Percentiles rank a stretch among this genome's conserved stretches.
phyloP scores from a whole-genome alignment of 768 basidiomycete genomes.

The Trametes cingulata region DNA sequence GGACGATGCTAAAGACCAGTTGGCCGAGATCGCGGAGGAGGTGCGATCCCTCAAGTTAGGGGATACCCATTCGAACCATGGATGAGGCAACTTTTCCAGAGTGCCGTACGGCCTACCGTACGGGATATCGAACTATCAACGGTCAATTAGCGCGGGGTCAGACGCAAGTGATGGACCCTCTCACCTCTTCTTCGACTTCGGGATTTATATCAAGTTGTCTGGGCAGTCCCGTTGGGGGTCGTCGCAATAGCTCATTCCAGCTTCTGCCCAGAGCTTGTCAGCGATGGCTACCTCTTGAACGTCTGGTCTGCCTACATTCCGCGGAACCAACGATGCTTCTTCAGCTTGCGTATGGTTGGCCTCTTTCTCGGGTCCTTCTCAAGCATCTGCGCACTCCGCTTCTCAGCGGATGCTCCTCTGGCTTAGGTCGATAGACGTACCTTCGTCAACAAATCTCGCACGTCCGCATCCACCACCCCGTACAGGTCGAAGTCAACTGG shows the following conservation, averaged over 20 bases:
- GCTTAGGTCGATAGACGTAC: neutral
- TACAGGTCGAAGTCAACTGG: constrained; percentile 11
- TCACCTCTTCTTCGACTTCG: neutral
- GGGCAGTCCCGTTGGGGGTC: neutral
- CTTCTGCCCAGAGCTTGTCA: neutral
- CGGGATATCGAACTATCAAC: neutral
- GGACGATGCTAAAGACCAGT: constrained; percentile 2
- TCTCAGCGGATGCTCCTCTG: neutral
- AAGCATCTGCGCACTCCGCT: constrained; percentile 13
- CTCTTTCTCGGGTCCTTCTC: constrained; percentile 23
- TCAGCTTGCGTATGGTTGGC: constrained; percentile 12
- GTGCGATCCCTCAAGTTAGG: neutral
- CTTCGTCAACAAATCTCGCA: constrained; percentile 19
- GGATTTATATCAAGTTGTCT: neutral
- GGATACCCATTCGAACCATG: constrained; percentile 21
- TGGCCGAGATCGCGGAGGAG: neutral
- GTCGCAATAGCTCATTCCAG: constrained; percentile 3
- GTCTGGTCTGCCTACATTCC: constrained; percentile 7
- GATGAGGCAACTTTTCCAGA: constrained; percentile 2
- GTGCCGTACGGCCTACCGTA: constrained; percentile 8
- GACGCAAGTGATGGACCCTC: neutral
- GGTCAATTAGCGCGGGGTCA: neutral
- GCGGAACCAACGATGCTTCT: constrained; percentile 19
- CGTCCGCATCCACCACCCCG: constrained; percentile 5
- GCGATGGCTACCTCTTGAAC: neutral